Evolutionary conservation across 2,329 filamentous ascomycete species (phyloP), one percentile per base, ranked within the genome.

Genomic region (Exophiala bonariae): DNA sequence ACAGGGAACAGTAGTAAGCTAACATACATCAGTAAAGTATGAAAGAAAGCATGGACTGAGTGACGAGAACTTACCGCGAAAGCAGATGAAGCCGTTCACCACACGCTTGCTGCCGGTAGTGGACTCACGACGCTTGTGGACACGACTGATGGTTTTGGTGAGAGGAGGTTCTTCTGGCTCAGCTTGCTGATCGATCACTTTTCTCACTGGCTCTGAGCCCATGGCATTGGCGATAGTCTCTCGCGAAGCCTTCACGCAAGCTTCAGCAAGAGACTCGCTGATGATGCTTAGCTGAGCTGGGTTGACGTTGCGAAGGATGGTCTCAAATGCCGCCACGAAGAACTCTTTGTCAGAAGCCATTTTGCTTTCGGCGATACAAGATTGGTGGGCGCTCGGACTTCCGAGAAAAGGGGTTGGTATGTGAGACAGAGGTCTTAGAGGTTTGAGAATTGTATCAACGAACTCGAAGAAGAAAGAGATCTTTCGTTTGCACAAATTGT

Each of bases 1-100:
- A 77, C 8, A 75, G 62, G 7, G 63, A 59, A 22, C 73, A 63
- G 56, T 77, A 77, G 59, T 73, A 76, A 52, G 66, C 75, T 78
- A 16, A 8, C 18, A 14, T 7, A 35, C 28, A 17, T 35, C 32
- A 35, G 32, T 8, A 9, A 7, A 14, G 11, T 50, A 43, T 36
- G 7, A 18, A n/a, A n/a, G n/a, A n/a, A n/a, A n/a, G n/a, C n/a
- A n/a, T n/a, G n/a, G n/a, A n/a, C n/a, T n/a, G n/a, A n/a, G n/a
- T n/a, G n/a, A n/a, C n/a, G n/a, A 14, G 30, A 23, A 61, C 66
- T 60, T 59, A 70, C 67, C 64, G 54, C 66, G 54, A 49, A 63
- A 70, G 3, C 63, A 62, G 43, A 70, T 70, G 55, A 66, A 70
- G 14, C 60, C 64, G 48, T 70, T 70, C 14, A 70, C 50, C 17